Conservation (phyloP, 768 basidiomycete genomes). For the Trametes cubensis region DNA sequence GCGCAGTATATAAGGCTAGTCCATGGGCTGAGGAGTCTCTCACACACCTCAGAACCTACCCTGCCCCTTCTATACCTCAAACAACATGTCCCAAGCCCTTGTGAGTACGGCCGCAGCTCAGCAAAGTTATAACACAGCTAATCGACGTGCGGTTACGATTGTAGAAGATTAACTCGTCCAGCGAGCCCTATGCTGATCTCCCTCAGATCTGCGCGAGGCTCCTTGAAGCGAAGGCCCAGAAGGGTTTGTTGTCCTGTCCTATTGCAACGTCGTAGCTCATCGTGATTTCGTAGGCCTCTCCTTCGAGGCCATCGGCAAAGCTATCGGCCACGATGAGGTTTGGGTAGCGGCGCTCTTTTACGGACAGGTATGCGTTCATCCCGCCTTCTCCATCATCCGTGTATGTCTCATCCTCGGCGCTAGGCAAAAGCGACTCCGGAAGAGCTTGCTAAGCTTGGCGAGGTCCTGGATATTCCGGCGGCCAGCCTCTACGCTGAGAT, state of each 20-base stretch:
- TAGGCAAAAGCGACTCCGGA: constrained; percentile 71
- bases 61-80: not conserved
- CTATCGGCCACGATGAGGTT: constrained; percentile 72
- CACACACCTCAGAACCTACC: constrained; percentile 6
- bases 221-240: constrained; percentile 68
- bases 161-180: constrained; percentile 28
- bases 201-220: constrained; percentile 52
- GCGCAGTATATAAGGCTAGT: constrained; percentile 18
- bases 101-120: not conserved
- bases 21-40: constrained; percentile 9
- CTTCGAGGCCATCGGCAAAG: constrained; percentile 69
- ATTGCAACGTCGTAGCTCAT: not conserved
- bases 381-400: not conserved
- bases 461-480: constrained; percentile 52
- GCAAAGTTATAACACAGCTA: too few species aligned
- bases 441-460: constrained; percentile 57
- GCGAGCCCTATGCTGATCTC: constrained; percentile 35
- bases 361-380: constrained; percentile 57
- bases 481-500: constrained; percentile 45
- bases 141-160: not conserved
- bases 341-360: constrained; percentile 86
- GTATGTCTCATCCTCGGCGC: not conserved
- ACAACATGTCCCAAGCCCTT: constrained; percentile 13
- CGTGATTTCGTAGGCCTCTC: constrained; percentile 51
- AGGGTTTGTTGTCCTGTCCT: constrained; percentile 43